Conservation (phyloP, 148 eudicot genomes). For the Vaccinium darrowii region DNA sequence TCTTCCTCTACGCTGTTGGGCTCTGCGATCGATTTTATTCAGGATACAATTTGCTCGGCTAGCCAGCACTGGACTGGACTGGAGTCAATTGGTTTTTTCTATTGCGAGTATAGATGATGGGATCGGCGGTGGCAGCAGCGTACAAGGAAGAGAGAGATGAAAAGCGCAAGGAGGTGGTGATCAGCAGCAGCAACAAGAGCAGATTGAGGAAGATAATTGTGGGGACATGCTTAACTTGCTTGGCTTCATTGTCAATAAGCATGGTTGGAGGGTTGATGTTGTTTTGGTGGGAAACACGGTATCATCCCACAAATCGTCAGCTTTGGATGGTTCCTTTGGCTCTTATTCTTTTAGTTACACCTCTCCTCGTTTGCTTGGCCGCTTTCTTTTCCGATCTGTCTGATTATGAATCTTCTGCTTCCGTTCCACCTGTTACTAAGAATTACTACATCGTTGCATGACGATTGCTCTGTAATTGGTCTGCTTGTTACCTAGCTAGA, state of each 20-base stretch:
- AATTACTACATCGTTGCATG: background rate
- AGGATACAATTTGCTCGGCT: too few relatives aligned
- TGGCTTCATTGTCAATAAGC: constrained; percentile 36
- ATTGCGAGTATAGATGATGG: background rate
- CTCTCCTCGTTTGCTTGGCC: constrained; percentile 39
- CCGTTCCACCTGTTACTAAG: background rate
- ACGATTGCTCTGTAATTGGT: background rate
- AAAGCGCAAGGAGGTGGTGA: background rate
- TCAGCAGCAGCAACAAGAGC: too few relatives aligned
- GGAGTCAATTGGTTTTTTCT: background rate
- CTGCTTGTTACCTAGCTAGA: background rate
- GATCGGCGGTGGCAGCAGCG: background rate
- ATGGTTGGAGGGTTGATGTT: constrained; percentile 52
- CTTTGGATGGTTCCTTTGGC: constrained; percentile 78
- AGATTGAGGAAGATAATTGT: background rate
- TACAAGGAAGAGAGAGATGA: constrained; percentile 6
- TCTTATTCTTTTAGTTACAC: constrained; percentile 46
- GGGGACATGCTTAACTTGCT: constrained; percentile 24
- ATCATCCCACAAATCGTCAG: constrained; percentile 46
- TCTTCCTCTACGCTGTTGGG: too few relatives aligned
- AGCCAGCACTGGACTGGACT: background rate
- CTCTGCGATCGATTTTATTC: too few relatives aligned
- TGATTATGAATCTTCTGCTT: background rate
- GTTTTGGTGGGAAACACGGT: constrained; percentile 44
- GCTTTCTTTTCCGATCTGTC: constrained; percentile 33